Evolutionary conservation across 2,329 filamentous ascomycete genomes (phyloP).

Genomic region (Penicillium sp.): DNA sequence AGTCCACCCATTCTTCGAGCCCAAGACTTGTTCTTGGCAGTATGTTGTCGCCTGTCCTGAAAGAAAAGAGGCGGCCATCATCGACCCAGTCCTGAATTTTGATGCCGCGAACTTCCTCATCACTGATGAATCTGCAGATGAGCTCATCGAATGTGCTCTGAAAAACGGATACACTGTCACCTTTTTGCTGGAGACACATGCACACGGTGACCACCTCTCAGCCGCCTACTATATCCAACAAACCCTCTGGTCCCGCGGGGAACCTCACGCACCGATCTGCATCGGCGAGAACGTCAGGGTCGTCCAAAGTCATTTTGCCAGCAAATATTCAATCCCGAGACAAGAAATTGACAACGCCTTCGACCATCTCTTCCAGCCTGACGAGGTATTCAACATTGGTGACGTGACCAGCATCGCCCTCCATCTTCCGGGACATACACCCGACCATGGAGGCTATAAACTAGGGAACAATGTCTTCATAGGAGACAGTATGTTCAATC

Average conservation of each 20-base stretch:
- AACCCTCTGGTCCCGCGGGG: constrained; percentile 31
- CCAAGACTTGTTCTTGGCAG: constrained; percentile 55
- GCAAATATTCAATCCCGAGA: constrained; percentile 47
- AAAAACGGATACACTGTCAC: constrained; percentile 47
- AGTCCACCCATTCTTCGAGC: constrained; percentile 43
- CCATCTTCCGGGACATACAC: constrained; percentile 60
- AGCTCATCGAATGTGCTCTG: constrained; percentile 44
- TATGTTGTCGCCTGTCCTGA: constrained; percentile 56
- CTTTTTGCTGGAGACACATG: constrained; percentile 59
- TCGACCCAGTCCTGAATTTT: constrained; percentile 60
- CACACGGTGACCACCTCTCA: constrained; percentile 59
- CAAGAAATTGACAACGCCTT: constrained; percentile 51
- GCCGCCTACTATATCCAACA: constrained; percentile 56
- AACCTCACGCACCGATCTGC: constrained; percentile 47
- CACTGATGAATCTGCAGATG: constrained; percentile 51
- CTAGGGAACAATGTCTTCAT: constrained; percentile 51
- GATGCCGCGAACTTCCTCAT: constrained; percentile 43
- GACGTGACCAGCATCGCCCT: constrained; percentile 46
- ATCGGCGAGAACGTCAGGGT: constrained; percentile 55
- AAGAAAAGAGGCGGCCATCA: constrained; percentile 51
- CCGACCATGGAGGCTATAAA: constrained; percentile 59
- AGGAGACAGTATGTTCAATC: constrained; percentile 53
- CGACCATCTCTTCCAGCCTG: constrained; percentile 53
- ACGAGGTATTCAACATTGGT: constrained; percentile 54
- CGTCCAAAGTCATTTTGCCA: constrained; percentile 52